Conservation (phyloP, 2,329 filamentous ascomycete genomes). For the Microdochium bolleyi region DNA sequence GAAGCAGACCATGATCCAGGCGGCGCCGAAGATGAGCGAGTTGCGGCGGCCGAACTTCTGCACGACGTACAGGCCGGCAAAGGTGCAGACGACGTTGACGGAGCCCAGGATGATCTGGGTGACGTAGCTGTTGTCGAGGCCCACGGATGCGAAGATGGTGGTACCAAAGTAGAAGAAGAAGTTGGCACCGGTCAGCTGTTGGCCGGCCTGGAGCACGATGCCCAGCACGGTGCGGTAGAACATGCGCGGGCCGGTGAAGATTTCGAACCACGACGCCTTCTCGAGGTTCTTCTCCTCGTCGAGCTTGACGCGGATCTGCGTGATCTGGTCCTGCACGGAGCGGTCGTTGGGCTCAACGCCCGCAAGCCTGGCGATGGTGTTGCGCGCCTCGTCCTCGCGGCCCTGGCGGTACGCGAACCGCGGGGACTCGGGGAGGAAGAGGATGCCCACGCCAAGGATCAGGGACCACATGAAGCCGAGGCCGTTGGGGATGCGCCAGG, state of each 20-base stretch:
- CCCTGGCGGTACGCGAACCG: slow-evolving; percentile 41
- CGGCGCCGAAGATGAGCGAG: slow-evolving; percentile 53
- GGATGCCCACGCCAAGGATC: slow-evolving; percentile 39
- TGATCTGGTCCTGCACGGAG: slow-evolving; percentile 37
- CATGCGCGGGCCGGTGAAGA: slow-evolving; percentile 62
- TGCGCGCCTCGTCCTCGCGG: slow-evolving; percentile 36
- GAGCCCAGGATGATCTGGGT: slow-evolving; percentile 61
- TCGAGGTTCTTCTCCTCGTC: slow-evolving; percentile 35
- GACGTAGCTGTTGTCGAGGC: slow-evolving; percentile 56
- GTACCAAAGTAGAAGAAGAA: slow-evolving; percentile 62
- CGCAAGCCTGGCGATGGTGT: slow-evolving; percentile 36
- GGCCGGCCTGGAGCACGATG: slow-evolving; percentile 54
- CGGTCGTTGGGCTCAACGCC: slow-evolving; percentile 29
- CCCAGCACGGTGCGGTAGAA: slow-evolving; percentile 55
- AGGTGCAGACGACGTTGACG: slow-evolving; percentile 61
- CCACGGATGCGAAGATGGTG: slow-evolving; percentile 58
- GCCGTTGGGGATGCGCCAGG: slow-evolving; percentile 57
- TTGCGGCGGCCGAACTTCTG: slow-evolving; percentile 57
- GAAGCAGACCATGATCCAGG: slow-evolving; percentile 51
- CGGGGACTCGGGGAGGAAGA: slow-evolving; percentile 47
- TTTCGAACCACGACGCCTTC: slow-evolving; percentile 44
- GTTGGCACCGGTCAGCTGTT: slow-evolving; percentile 62
- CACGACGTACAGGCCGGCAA: slow-evolving; percentile 57
- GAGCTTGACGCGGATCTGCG: slow-evolving; percentile 43
- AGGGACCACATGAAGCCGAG: slow-evolving; percentile 49